Evolutionary conservation across 164 flowering plant genomes (phyloP).

Genomic region (Tinospora cordifolia): DNA sequence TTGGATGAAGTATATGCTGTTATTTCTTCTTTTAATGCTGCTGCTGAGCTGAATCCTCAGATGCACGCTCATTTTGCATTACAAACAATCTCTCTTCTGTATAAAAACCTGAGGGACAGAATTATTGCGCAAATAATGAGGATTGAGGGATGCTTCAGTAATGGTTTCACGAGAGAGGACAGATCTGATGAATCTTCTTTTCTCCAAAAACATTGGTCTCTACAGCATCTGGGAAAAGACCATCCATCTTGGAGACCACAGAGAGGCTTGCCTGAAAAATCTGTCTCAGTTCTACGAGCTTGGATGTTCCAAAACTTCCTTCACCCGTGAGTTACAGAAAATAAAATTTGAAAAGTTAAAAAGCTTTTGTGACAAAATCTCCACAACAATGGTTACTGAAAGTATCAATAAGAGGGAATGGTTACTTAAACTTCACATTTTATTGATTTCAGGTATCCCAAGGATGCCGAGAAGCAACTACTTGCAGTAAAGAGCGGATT

Average conservation of each 20-base stretch:
- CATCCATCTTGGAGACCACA: slow-evolving; percentile 88
- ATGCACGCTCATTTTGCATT: slow-evolving; percentile 68
- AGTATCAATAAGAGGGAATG: neutral
- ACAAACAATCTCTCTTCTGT: slow-evolving; percentile 49
- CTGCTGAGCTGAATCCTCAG: slow-evolving; percentile 69
- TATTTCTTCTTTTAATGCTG: slow-evolving; percentile 72
- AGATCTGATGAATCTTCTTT: slow-evolving; percentile 46
- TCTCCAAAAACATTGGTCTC: slow-evolving; percentile 75
- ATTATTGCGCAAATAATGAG: slow-evolving; percentile 61
- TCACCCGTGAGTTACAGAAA: slow-evolving; percentile 66
- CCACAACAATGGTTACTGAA: neutral
- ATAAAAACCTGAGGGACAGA: slow-evolving; percentile 56
- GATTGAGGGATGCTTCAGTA: slow-evolving; percentile 29
- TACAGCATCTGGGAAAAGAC: slow-evolving; percentile 73
- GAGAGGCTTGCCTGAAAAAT: slow-evolving; percentile 90
- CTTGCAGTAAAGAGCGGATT: slow-evolving; percentile 86
- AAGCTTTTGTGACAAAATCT: neutral
- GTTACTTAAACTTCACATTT: neutral
- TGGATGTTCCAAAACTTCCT: slow-evolving; percentile 99
- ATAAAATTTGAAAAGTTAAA: neutral
- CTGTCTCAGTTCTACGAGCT: slow-evolving; percentile 79
- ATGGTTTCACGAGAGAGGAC: slow-evolving; percentile 26
- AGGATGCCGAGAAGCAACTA: slow-evolving; percentile 90
- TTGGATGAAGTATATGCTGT: slow-evolving; percentile 69
- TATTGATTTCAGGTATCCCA: slow-evolving; percentile 70